These are phyloP conservation scores for Lactifluus volemus DNA, from an alignment of 768 basidiomycete genomes.

Conservation along the genomic window DNA sequence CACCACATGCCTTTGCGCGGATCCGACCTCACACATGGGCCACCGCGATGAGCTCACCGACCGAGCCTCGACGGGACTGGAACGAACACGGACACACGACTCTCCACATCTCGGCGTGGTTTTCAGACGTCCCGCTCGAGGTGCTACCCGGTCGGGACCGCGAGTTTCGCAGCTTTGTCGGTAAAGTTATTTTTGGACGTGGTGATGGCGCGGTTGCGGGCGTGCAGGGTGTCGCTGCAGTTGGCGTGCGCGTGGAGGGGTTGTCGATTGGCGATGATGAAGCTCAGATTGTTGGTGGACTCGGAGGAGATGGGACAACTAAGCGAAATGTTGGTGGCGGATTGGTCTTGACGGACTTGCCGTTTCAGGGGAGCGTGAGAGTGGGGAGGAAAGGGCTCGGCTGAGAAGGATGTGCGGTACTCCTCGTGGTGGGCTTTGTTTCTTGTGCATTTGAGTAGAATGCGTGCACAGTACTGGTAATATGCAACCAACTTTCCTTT, in stretches of 20 bases:
- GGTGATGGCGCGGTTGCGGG: slow-evolving; percentile 13
- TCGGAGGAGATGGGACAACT: too few species aligned
- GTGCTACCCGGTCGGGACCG: slow-evolving; percentile 72
- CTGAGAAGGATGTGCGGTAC: too few species aligned
- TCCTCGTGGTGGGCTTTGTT: too few species aligned
- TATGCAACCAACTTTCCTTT: too few species aligned
- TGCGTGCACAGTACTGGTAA: too few species aligned
- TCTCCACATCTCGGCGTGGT: slow-evolving; percentile 52
- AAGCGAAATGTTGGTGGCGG: neutral
- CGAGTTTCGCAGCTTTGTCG: slow-evolving; percentile 67
- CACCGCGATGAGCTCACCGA: slow-evolving; percentile 33
- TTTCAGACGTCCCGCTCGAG: slow-evolving; percentile 66
- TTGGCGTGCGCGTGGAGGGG: slow-evolving; percentile 13
- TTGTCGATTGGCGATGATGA: neutral
- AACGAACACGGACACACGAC: slow-evolving; percentile 44
- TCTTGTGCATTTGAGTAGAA: too few species aligned
- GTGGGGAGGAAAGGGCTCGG: slow-evolving; percentile 3
- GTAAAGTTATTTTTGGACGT: slow-evolving; percentile 44
- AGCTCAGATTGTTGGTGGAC: too few species aligned
- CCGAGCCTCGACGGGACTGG: slow-evolving; percentile 28
- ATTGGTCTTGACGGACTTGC: slow-evolving; percentile 12
- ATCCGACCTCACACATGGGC: slow-evolving; percentile 70
- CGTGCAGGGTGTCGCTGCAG: slow-evolving; percentile 14
- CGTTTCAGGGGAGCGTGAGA: slow-evolving; percentile 15
- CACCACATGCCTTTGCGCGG: slow-evolving; percentile 65